A percentile compares a stretch with the other conserved stretches of the same genome.
phyloP scores from a whole-genome alignment of 768 basidiomycete species.

The Kondoa subrosea region DNA sequence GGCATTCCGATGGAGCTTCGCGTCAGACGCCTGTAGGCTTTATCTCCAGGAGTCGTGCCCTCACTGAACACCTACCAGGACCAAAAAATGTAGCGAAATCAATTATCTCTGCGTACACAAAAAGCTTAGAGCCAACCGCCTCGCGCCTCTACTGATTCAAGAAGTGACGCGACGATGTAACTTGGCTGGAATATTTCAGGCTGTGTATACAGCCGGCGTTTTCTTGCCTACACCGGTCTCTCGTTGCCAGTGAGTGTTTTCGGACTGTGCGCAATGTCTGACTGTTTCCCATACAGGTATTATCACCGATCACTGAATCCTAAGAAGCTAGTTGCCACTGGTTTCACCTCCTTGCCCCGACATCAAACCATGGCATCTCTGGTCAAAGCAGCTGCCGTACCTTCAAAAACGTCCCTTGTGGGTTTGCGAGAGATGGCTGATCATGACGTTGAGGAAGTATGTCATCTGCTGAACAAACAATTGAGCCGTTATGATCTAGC shows the following conservation, averaged over 20 bases:
- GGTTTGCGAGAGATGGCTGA: slow-evolving; percentile 81
- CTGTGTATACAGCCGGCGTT: slow-evolving; percentile 87
- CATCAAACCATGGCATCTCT: slow-evolving; percentile 81
- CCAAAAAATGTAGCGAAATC: slow-evolving; percentile 65
- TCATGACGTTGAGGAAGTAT: slow-evolving; percentile 53
- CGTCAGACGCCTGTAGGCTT: slow-evolving; percentile 50
- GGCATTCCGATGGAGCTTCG: slow-evolving; percentile 73
- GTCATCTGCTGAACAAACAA: slow-evolving; percentile 54
- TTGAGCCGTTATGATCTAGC: slow-evolving; percentile 72
- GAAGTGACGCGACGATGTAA: slow-evolving; percentile 88
- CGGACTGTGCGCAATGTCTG: neutral
- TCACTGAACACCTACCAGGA: slow-evolving; percentile 33
- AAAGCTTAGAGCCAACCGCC: slow-evolving; percentile 82
- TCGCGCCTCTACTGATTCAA: slow-evolving; percentile 91
- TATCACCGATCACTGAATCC: slow-evolving; percentile 83
- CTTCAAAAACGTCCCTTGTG: slow-evolving; percentile 34
- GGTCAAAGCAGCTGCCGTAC: slow-evolving; percentile 56
- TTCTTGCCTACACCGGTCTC: slow-evolving; percentile 85
- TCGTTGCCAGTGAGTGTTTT: slow-evolving; percentile 48
- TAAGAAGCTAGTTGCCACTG: slow-evolving; percentile 73
- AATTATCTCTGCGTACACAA: slow-evolving; percentile 97
- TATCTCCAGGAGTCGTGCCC: neutral
- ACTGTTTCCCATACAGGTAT: slow-evolving; percentile 41
- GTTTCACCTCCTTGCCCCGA: slow-evolving; percentile 73
- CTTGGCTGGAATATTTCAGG: slow-evolving; percentile 80